Evolutionary conservation across 768 basidiomycete genomes (phyloP).

Genomic region (Mycena filopes): DNA sequence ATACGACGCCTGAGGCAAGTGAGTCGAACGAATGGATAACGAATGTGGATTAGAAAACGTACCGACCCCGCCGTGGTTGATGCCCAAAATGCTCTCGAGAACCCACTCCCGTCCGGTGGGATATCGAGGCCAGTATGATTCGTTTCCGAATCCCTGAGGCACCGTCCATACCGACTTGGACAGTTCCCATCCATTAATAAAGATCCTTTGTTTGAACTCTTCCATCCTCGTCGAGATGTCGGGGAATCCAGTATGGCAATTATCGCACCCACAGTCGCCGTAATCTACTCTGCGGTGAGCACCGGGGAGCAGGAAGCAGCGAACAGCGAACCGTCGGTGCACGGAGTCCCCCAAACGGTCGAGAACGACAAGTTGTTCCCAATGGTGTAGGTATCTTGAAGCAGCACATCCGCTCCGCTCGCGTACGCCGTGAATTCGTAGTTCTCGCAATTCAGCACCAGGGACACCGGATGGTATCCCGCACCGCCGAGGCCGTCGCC

Average conservation of each 20-base stretch:
- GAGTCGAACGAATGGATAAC: background rate
- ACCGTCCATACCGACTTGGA: constrained; percentile 83
- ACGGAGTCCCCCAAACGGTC: constrained; percentile 67
- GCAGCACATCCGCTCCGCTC: constrained; percentile 72
- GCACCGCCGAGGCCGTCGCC: constrained; percentile 58
- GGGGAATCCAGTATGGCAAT: constrained; percentile 75
- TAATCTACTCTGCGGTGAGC: constrained; percentile 49
- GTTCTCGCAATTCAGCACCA: constrained; percentile 74
- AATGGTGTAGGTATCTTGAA: constrained; percentile 74
- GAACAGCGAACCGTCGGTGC: constrained; percentile 51
- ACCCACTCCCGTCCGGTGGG: constrained; percentile 80
- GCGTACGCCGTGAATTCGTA: constrained; percentile 71
- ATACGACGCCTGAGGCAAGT: constrained; percentile 50
- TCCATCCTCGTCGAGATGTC: constrained; percentile 78
- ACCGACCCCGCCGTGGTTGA: constrained; percentile 78
- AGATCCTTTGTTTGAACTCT: constrained; percentile 67
- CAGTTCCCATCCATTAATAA: constrained; percentile 74
- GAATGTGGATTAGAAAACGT: constrained; percentile 31
- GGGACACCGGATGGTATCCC: constrained; percentile 73
- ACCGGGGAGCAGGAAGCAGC: background rate
- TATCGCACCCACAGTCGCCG: constrained; percentile 78
- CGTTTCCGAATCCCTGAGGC: constrained; percentile 79
- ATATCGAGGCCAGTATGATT: constrained; percentile 68
- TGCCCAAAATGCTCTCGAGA: constrained; percentile 69
- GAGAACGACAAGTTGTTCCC: constrained; percentile 75